Evolutionary conservation across 768 basidiomycete genomes (phyloP).

Genomic region (Boletus pseudopeckii): DNA sequence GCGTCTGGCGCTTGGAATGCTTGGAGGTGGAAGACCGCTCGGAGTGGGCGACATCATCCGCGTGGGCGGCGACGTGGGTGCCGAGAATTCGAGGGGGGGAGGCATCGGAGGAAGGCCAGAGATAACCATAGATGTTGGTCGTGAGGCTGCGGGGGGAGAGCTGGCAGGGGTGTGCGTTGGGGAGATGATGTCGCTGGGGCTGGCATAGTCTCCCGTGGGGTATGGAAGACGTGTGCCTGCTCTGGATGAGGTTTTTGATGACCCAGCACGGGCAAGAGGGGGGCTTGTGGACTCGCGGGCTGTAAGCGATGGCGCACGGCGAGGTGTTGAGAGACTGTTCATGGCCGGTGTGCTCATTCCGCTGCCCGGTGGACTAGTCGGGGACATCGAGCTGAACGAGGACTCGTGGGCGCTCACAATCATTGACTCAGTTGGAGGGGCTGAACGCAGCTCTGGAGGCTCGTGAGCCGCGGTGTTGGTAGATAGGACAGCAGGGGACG

Average conservation of each 20-base stretch:
- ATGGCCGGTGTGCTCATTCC: conserved; percentile 12
- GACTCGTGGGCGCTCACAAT: conserved; percentile 32
- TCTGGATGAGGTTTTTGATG: conserved; percentile 27
- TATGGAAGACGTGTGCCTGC: conserved; percentile 62
- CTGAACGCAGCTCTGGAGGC: conserved; percentile 42
- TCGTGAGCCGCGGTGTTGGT: conserved; percentile 46
- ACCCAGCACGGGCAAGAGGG: conserved; percentile 49
- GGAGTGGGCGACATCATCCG: conserved; percentile 23
- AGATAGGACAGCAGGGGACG: conserved; percentile 42
- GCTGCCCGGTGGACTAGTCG: conserved; percentile 14
- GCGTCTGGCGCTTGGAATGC: conserved; percentile 37
- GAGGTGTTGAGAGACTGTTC: conserved; percentile 26
- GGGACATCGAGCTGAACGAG: conserved; percentile 19
- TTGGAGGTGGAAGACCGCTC: conserved; percentile 43
- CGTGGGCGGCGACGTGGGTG: conserved; percentile 22
- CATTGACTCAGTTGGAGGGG: conserved; percentile 48
- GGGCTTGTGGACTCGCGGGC: conserved; percentile 64
- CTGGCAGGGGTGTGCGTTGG: conserved; percentile 38
- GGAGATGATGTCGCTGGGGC: conserved; percentile 49
- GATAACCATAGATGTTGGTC: conserved; percentile 44
- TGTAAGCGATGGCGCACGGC: conserved; percentile 35
- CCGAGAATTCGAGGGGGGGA: conserved; percentile 20
- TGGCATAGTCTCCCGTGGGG: conserved; percentile 79
- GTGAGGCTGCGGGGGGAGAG: conserved; percentile 41
- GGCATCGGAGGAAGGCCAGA: conserved; percentile 40